Conservation (phyloP, 306 rosid species). For the Lathyrus tuberosus region DNA sequence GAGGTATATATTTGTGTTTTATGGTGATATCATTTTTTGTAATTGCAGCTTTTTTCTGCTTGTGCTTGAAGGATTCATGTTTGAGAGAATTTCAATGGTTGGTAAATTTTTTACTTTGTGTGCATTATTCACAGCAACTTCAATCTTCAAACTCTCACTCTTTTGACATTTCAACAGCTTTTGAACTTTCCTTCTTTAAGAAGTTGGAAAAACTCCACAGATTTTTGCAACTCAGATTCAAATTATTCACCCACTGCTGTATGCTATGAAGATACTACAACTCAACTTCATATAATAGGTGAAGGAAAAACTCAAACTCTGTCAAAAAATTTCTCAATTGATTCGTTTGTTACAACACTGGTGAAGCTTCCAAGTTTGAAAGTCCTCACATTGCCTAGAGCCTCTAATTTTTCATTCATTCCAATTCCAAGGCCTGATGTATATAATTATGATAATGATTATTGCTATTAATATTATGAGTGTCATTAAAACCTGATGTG, state of each 20-base stretch:
- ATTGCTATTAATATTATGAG: too few species aligned
- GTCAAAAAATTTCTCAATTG: slow-evolving; percentile 69
- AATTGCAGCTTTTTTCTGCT: slow-evolving; percentile 42
- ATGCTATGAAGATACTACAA: slow-evolving; percentile 80
- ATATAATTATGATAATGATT: too few species aligned
- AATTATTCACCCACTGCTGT: slow-evolving; percentile 56
- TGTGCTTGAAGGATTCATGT: slow-evolving; percentile 27
- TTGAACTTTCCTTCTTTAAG: slow-evolving; percentile 63
- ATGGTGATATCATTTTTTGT: slow-evolving; percentile 19
- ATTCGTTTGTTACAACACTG: slow-evolving; percentile 63
- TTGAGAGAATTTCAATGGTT: slow-evolving; percentile 33
- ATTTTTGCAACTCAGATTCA: slow-evolving; percentile 75
- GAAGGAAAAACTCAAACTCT: slow-evolving; percentile 49
- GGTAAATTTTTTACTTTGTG: slow-evolving; percentile 40
- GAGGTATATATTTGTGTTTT: slow-evolving; percentile 31
- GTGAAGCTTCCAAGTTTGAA: slow-evolving; percentile 71
- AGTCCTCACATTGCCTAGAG: slow-evolving; percentile 76
- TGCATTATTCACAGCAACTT: slow-evolving; percentile 52
- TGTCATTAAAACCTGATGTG: too few species aligned
- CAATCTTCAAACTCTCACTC: slow-evolving; percentile 64
- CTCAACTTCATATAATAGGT: slow-evolving; percentile 85
- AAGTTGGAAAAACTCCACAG: slow-evolving; percentile 58
- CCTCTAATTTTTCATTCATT: too few species aligned
- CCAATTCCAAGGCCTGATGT: too few species aligned
- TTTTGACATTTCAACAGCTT: slow-evolving; percentile 64